phyloP scores from a whole-genome alignment of 495 filamentous ascomycete species.

The Friedmanniomyces endolithicus region DNA sequence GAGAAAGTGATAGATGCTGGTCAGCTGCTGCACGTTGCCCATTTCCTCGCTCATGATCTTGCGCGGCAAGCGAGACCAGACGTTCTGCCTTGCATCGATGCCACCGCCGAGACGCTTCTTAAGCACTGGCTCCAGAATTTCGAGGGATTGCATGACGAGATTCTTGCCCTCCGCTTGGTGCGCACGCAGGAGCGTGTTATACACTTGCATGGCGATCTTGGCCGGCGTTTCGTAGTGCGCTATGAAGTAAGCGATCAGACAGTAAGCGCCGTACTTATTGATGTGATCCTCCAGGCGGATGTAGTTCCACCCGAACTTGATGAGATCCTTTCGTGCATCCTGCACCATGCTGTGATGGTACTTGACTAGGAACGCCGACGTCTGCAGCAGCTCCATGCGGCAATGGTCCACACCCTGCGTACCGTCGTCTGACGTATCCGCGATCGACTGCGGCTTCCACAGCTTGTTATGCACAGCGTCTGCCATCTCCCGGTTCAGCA shows the following conservation, averaged over 20 bases:
- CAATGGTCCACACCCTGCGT: conserved; percentile 88
- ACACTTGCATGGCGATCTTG: conserved; percentile 92
- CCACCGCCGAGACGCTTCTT: conserved; percentile 52
- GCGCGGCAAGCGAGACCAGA: conserved; percentile 85
- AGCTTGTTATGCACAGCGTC: conserved; percentile 87
- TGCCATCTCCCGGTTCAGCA: conserved; percentile 80
- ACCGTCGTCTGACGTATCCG: conserved; percentile 73
- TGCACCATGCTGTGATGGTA: conserved; percentile 74
- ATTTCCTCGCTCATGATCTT: conserved; percentile 89
- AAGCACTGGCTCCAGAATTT: conserved; percentile 84
- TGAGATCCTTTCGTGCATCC: conserved; percentile 92
- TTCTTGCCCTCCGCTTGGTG: conserved; percentile 90
- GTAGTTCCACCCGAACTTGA: conserved; percentile 98
- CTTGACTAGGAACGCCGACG: conserved; percentile 88
- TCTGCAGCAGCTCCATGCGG: conserved; percentile 86
- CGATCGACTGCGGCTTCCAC: conserved; percentile 71
- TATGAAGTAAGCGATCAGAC: conserved; percentile 94
- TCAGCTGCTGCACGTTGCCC: conserved; percentile 92
- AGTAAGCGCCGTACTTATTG: conserved; percentile 97
- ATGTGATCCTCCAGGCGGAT: conserved; percentile 96
- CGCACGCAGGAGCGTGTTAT: conserved; percentile 75
- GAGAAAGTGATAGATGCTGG: conserved; percentile 92
- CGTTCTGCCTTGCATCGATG: conserved; percentile 47
- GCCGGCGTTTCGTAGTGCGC: conserved; percentile 90
- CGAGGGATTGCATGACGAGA: conserved; percentile 84